Conservation (phyloP, 352 stramenopile species). For the Phytophthora boehmeriae region DNA sequence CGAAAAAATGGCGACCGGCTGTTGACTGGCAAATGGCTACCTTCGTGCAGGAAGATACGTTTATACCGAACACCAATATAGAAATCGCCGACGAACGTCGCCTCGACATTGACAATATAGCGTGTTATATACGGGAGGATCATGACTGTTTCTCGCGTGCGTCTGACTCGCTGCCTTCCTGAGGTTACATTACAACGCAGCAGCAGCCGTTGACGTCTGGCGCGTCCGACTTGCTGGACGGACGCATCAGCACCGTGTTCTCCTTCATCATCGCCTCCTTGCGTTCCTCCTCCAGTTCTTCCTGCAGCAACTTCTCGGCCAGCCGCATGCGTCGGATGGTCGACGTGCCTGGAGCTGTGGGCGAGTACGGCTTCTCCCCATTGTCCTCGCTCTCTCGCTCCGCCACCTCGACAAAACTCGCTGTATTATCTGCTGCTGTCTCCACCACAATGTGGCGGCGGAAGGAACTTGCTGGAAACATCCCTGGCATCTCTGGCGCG, state of each 20-base stretch:
- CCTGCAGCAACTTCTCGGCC: slow-evolving; percentile 59
- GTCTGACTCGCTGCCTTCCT: slow-evolving; percentile 3
- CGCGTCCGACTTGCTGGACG: slow-evolving; percentile 36
- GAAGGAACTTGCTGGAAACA: slow-evolving; percentile 52
- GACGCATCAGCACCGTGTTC: slow-evolving; percentile 42
- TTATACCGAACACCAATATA: slow-evolving; percentile 17
- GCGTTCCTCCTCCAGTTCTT: slow-evolving; percentile 67
- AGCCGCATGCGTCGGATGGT: slow-evolving; percentile 78
- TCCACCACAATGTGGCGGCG: slow-evolving; percentile 70
- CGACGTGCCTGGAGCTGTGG: slow-evolving; percentile 56
- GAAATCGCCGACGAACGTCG: no score
- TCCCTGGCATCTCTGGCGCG: slow-evolving; percentile 37
- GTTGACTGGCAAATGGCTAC: not conserved
- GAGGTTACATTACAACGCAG: slow-evolving; percentile 79
- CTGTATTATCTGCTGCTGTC: slow-evolving; percentile 53
- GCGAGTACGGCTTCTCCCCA: slow-evolving; percentile 65
- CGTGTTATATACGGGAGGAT: no score
- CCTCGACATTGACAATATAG: no score
- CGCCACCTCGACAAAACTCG: slow-evolving; percentile 72
- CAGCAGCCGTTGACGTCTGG: slow-evolving; percentile 44
- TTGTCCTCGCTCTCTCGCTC: slow-evolving; percentile 39
- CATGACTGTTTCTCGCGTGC: no score
- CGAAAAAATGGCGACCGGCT: no score
- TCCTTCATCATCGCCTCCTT: slow-evolving; percentile 59
- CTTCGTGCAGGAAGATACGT: not conserved